Percentiles rank a stretch among this genome's conserved stretches.
phyloP scores from a whole-genome alignment of 306 rosid species.

The Sicyos baderoa region DNA sequence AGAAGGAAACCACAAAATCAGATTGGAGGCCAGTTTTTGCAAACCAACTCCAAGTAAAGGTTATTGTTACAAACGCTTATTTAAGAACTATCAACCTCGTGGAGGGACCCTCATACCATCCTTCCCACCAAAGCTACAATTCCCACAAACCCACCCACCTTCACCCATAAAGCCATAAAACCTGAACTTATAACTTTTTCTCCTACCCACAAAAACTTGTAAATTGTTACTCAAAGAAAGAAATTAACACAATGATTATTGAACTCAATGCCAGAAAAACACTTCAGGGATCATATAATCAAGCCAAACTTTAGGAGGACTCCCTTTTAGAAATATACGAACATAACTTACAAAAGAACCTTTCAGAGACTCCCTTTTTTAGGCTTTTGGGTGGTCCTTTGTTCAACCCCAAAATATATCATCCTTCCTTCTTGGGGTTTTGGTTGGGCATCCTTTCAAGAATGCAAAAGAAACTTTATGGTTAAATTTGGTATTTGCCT shows the following conservation, averaged over 20 bases:
- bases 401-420: no score
- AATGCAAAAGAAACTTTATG: no score
- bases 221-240: not conserved
- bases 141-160: not conserved
- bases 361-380: no score
- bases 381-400: no score
- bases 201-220: not conserved
- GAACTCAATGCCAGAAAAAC: not conserved
- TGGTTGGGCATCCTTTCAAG: no score
- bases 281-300: not conserved
- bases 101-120: not conserved
- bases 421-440: no score
- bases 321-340: no score
- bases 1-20: no score
- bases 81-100: not conserved
- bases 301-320: not conserved
- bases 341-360: not conserved
- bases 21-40: no score
- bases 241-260: not conserved
- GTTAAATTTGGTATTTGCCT: no score
- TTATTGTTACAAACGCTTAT: not conserved
- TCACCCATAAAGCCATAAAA: not conserved
- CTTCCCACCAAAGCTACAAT: not conserved
- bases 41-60: not conserved
- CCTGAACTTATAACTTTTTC: not conserved